Evolutionary conservation across 495 filamentous ascomycete genomes (phyloP).

Genomic region (Amniculicola lignicola): DNA sequence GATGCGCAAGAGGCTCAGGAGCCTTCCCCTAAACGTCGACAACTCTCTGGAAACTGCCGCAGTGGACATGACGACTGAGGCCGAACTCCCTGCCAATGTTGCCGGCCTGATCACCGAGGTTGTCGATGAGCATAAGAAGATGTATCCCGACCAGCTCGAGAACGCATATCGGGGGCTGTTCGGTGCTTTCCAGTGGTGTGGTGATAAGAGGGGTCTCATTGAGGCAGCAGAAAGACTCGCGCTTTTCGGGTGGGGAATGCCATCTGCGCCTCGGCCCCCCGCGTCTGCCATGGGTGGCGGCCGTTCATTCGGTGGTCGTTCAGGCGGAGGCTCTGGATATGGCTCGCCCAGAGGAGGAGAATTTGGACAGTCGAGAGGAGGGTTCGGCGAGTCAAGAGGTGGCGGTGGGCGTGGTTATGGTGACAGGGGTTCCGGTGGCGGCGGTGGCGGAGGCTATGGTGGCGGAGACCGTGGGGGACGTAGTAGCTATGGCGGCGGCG

Average conservation of each 20-base stretch:
- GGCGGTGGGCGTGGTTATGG: not conserved
- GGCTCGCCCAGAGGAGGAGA: conserved; percentile 5
- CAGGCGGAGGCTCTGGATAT: conserved; percentile 18
- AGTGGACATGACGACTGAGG: conserved; percentile 52
- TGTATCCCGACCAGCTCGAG: conserved; percentile 43
- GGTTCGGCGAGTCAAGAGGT: conserved; percentile 1
- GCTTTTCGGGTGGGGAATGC: conserved; percentile 29
- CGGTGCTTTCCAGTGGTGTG: conserved; percentile 24
- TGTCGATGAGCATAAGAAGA: conserved; percentile 38
- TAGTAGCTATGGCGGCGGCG: not conserved
- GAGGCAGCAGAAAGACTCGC: conserved; percentile 21
- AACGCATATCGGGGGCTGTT: conserved; percentile 53
- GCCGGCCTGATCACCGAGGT: conserved; percentile 44
- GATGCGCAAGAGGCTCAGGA: conserved; percentile 50
- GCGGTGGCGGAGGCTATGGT: conserved; percentile 1
- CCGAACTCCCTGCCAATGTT: conserved; percentile 38
- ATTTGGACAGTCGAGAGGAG: conserved; percentile 9
- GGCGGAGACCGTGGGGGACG: not conserved
- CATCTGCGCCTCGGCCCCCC: conserved; percentile 35
- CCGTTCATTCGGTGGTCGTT: conserved; percentile 43
- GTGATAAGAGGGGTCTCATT: conserved; percentile 28
- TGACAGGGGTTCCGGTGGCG: not conserved
- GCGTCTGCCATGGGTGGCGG: conserved; percentile 7
- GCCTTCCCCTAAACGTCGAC: conserved; percentile 66
- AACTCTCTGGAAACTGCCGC: conserved; percentile 50